Base-by-base conservation (phyloP, 1,284 basidiomycete species). In the Phellopilus nigrolimitatus region DNA sequence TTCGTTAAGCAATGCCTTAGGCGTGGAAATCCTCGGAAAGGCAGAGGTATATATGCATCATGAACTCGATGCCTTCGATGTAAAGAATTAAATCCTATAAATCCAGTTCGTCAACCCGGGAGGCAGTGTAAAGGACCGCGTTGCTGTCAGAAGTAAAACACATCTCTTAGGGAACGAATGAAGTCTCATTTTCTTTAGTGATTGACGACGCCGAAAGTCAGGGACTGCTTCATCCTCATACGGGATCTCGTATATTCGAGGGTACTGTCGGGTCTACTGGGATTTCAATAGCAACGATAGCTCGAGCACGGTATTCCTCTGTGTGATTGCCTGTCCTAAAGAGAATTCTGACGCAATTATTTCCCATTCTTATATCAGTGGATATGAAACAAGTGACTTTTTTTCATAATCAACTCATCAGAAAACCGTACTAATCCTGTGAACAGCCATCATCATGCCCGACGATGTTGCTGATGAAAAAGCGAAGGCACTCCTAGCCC, bases 241-340 rank as follows among this genome's bases (percentile, higher is more conserved):
- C 92, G 0, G 88, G 90, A 1, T 97, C 91, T 0, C 84, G 93
- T 12, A 93, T 99, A 42, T 99, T 98, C 56, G 97, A 99, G 67
- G 97, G 97, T 0, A 99, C 95, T 0, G 92, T 97, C 1, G 95
- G 97, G 0, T 95, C 91, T 2, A 99, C 97, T 0, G 97, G 95
- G 1, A 99, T 99, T 49, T 97, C 93, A 0, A 85, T 99, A 42
- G 95, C 97, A 0, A 97, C 90, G 1, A 87, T 97, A 39, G 88
- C 93, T 3, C 79, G 80, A 55, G 95, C 95, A 7, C 86, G 90
- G 91, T 88, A 60, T 6, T 24, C 24, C 21, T 37, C 13, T 24
- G n/a, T 39, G n/a, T 25, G 22, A 10, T 12, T 4, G n/a, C 6
- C n/a, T 39, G n/a, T 12, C 33, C 27, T 7, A 6, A 13, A 12